These are phyloP conservation scores for Claviceps pusilla DNA, from an alignment of 2,329 filamentous ascomycete species.

Conservation along the genomic window DNA sequence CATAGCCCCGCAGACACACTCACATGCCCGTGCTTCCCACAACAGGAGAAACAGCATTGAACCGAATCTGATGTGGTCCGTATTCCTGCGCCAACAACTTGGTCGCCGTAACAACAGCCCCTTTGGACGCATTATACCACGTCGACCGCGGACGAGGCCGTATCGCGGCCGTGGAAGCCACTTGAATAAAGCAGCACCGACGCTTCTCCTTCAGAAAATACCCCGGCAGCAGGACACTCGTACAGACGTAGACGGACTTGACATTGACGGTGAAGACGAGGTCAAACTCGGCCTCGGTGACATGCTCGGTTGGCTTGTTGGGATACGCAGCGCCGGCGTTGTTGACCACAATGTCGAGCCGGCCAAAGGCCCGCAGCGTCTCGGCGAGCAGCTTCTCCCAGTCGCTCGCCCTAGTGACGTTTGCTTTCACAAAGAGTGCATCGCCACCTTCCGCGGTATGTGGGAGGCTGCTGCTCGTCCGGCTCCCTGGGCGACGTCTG, in stretches of 20 bases:
- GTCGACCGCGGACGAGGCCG: constrained; percentile 30
- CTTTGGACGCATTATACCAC: too few species aligned
- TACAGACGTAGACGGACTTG: constrained; percentile 48
- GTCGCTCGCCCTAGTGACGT: too few species aligned
- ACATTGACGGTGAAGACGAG: constrained; percentile 54
- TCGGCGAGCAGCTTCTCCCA: too few species aligned
- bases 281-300: constrained; percentile 45
- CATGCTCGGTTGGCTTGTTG: too few species aligned
- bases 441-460: too few species aligned
- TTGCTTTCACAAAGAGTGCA: too few species aligned
- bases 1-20: constrained; percentile 7
- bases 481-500: constrained; percentile 40
- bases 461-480: constrained; percentile 30
- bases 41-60: constrained; percentile 57
- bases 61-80: constrained; percentile 40
- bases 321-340: too few species aligned
- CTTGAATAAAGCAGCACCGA: constrained; percentile 48
- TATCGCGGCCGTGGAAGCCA: constrained; percentile 46
- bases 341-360: too few species aligned
- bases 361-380: too few species aligned
- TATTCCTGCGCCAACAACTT: too few species aligned
- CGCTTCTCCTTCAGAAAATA: constrained; percentile 43
- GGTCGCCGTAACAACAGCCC: too few species aligned
- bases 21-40: constrained; percentile 49
- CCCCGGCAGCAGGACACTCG: constrained; percentile 38